Base-by-base conservation (phyloP, 73 alveolate species). In the Durusdinium trenchii region DNA sequence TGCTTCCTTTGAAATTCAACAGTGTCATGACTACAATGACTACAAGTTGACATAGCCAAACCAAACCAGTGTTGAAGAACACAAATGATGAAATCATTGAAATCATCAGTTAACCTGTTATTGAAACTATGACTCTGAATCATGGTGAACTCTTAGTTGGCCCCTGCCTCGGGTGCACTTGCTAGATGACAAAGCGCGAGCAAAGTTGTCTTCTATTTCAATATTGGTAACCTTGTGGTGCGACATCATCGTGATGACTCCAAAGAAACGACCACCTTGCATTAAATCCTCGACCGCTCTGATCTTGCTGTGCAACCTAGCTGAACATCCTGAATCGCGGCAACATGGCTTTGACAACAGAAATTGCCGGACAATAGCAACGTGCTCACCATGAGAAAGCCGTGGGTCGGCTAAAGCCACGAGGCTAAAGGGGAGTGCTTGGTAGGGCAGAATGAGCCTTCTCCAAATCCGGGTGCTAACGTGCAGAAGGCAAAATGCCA, bases 201-300 rank as follows among this genome's bases (percentile, higher is more conserved):
- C 96, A 35, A 89, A 89, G 30, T 50, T 89, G 86, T 89, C 78
- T 73, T 89, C 96, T 18, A 89, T 48, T 36, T 89, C 83, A 4
- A 50, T 38, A 52, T 89, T 89, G 35, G 47, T 30, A 0, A 45
- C 86, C 52, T 89, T 89, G 40, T 64, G 86, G 73, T 64, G 86
- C 28, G 57, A 4, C 23, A 89, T 5, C 7, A 46, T 18, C 38
- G 3, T 26, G 16, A 64, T 3, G 28, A 64, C 50, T 9, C 69
- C 69, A 76, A 16, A 60, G 52, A 20, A 35, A 36, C 86, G 57
- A 38, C 57, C 57, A 32, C 69, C 84, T 4, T 61, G 30, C 23
- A 61, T 64, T 0, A 43, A 0, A 1, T 47, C 64, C 5, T 61
- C 35, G 26, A 26, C 40, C 30, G 18, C 36, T 42, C 6, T 26